phyloP scores from a whole-genome alignment of 192 early-diverging fungal genomes.

The Rhizophagus clarus region DNA sequence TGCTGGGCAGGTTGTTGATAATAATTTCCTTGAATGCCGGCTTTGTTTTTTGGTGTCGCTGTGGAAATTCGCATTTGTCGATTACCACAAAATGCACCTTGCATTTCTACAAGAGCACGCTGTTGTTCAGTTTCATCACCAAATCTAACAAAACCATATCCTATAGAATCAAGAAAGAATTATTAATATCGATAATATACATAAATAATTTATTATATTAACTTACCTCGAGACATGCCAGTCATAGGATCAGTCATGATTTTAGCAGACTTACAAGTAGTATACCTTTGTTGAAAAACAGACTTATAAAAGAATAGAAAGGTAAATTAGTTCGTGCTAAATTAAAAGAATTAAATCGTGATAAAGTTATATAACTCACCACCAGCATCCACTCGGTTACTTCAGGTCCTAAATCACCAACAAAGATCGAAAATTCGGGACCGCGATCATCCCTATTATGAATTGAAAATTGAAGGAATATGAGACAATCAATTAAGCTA shows the following conservation, averaged over 20 bases:
- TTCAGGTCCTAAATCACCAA: conserved; percentile 91
- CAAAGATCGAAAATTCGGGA: conserved; percentile 92
- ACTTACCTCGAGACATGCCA: conserved; percentile 67
- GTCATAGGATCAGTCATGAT: conserved; percentile 90
- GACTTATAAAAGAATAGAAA: conserved; percentile 49
- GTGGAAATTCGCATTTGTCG: conserved; percentile 88
- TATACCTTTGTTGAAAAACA: conserved; percentile 83
- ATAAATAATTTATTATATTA: neutral
- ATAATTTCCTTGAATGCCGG: conserved; percentile 41
- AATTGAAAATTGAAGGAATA: neutral
- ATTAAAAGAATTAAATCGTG: neutral
- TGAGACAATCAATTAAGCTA: neutral
- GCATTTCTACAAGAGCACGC: conserved; percentile 89
- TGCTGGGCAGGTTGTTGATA: conserved; percentile 44
- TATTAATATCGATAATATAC: neutral
- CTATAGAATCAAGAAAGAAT: conserved; percentile 30
- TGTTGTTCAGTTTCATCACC: conserved; percentile 84
- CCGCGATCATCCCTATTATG: conserved; percentile 58
- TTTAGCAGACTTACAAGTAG: conserved; percentile 87
- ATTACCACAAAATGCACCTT: conserved; percentile 79
- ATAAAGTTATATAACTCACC: conserved; percentile 47
- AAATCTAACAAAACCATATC: conserved; percentile 97
- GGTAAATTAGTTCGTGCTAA: neutral
- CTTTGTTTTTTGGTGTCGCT: conserved; percentile 89
- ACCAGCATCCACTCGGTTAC: conserved; percentile 83